These are phyloP conservation scores for Trypanosoma grayi DNA, from an alignment of 208 protist species.

Conservation along the genomic window DNA sequence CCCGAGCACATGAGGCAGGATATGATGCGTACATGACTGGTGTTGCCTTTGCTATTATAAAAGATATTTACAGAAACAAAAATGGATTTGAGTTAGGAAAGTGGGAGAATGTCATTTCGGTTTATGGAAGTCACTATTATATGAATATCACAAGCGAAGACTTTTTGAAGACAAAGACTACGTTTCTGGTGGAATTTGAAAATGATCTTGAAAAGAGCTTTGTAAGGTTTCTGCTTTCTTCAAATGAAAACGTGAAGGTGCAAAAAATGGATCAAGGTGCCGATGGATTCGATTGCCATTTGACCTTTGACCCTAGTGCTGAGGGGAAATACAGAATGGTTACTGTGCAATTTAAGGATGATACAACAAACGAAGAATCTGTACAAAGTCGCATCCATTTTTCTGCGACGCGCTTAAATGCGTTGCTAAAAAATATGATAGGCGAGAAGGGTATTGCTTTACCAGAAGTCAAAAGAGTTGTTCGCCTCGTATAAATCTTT, in stretches of 20 bases:
- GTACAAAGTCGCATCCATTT: background rate
- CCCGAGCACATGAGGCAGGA: conserved; percentile 59
- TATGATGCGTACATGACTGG: conserved; percentile 85
- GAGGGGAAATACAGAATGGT: background rate
- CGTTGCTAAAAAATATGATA: background rate
- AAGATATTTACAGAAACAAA: conserved; percentile 19
- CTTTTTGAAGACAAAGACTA: conserved; percentile 10
- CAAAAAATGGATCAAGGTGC: background rate
- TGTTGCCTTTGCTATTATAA: conserved; percentile 37
- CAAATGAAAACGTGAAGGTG: background rate
- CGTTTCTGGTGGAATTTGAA: conserved; percentile 20
- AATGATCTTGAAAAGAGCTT: conserved; percentile 10
- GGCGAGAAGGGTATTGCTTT: background rate
- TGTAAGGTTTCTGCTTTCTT: background rate
- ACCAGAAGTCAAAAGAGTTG: conserved; percentile 2
- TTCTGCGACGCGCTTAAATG: background rate
- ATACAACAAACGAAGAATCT: background rate
- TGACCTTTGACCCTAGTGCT: background rate
- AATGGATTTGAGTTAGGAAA: background rate
- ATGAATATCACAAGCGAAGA: conserved; percentile 24
- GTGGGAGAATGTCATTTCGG: conserved; percentile 53
- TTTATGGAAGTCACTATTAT: conserved; percentile 42
- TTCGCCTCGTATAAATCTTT: background rate
- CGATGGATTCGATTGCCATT: background rate
- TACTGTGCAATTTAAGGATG: conserved; percentile 2